These are phyloP conservation scores for Triticum monococcum DNA, from an alignment of 176 grass and related monocot species.

Conservation along the genomic window DNA sequence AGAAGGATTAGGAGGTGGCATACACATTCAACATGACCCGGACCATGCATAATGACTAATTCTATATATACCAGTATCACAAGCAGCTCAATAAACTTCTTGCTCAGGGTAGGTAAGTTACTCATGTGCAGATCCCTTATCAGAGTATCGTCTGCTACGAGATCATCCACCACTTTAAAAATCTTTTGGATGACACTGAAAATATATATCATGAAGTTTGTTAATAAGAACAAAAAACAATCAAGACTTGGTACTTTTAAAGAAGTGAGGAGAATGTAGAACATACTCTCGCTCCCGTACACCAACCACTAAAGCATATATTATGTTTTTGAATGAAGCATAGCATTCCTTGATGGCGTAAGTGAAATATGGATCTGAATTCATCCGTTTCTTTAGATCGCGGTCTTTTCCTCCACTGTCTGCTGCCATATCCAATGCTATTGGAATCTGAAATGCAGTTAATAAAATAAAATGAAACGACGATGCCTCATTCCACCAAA, in stretches of 20 bases:
- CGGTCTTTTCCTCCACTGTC: constrained; percentile 84
- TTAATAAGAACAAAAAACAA: constrained; percentile 13
- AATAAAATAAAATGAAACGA: constrained; percentile 24
- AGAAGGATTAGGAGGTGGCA: constrained; percentile 8
- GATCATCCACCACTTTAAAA: constrained; percentile 58
- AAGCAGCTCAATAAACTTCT: constrained; percentile 87
- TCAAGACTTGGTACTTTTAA: constrained; percentile 13
- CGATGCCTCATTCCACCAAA: neutral
- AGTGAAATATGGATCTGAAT: constrained; percentile 68
- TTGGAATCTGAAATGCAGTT: constrained; percentile 69
- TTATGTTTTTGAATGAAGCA: constrained; percentile 83
- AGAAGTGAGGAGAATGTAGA: constrained; percentile 18
- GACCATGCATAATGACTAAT: neutral
- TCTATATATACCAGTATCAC: constrained; percentile 56
- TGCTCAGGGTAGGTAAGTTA: constrained; percentile 61
- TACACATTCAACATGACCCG: constrained; percentile 13
- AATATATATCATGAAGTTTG: constrained; percentile 1
- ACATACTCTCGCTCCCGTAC: constrained; percentile 54
- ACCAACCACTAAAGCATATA: constrained; percentile 70
- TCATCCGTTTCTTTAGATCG: constrained; percentile 81
- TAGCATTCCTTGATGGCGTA: constrained; percentile 94
- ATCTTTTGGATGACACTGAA: constrained; percentile 75
- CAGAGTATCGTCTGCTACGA: constrained; percentile 36
- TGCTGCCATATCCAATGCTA: constrained; percentile 95
- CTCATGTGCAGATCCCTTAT: constrained; percentile 68